Evolutionary conservation across 1,284 basidiomycete genomes (phyloP).

Genomic region (Tremellales sp.): DNA sequence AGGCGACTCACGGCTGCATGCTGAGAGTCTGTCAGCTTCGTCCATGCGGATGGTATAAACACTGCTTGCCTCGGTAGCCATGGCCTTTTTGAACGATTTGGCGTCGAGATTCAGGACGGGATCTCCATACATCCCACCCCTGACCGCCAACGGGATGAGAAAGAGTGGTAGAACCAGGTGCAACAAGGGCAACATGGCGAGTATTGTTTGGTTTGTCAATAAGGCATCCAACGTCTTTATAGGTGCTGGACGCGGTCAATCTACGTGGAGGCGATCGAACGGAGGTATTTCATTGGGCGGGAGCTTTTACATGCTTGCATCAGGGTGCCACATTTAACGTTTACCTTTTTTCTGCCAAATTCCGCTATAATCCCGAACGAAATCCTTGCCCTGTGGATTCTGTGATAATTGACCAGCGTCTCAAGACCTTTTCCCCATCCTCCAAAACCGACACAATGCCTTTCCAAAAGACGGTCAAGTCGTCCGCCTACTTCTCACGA

Average conservation of each 20-base stretch:
- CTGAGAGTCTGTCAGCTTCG: too few relatives aligned
- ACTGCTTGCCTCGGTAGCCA: slow-evolving; percentile 77
- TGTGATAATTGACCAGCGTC: slow-evolving; percentile 9
- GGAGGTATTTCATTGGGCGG: too few relatives aligned
- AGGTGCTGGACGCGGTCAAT: too few relatives aligned
- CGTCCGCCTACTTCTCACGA: slow-evolving; percentile 86
- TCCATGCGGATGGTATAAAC: too few relatives aligned
- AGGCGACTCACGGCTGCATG: slow-evolving; percentile 51
- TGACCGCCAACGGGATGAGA: slow-evolving; percentile 53
- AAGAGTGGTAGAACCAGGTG: slow-evolving; percentile 32
- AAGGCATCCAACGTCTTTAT: too few relatives aligned
- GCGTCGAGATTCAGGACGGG: slow-evolving; percentile 71
- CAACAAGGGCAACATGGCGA: slow-evolving; percentile 8
- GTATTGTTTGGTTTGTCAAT: too few relatives aligned
- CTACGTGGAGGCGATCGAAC: too few relatives aligned
- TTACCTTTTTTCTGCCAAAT: too few relatives aligned
- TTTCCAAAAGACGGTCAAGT: slow-evolving; percentile 57
- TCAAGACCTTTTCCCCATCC: background rate
- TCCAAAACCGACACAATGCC: slow-evolving; percentile 47
- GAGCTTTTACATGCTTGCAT: too few relatives aligned
- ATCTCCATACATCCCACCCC: slow-evolving; percentile 69
- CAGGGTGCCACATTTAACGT: too few relatives aligned
- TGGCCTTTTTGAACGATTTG: slow-evolving; percentile 65
- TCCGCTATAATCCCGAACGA: too few relatives aligned
- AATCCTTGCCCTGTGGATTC: background rate